A percentile compares a stretch with the other conserved stretches of the same genome.
Evolutionary conservation across 768 basidiomycete genomes (phyloP).

Genomic region (Hygrophorus pudorinus): DNA sequence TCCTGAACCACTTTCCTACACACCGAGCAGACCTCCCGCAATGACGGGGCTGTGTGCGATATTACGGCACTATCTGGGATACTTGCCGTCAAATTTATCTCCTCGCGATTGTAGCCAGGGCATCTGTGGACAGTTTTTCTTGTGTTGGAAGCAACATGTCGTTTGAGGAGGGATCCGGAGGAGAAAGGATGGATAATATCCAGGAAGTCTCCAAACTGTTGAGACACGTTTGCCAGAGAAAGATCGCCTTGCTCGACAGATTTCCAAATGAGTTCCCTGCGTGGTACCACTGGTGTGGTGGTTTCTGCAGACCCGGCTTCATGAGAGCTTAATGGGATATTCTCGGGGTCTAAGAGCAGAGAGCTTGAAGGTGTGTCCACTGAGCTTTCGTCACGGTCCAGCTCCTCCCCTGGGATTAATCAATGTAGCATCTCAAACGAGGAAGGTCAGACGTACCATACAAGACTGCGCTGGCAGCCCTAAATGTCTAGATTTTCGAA

Average conservation of each 20-base stretch:
- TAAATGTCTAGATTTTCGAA: background rate
- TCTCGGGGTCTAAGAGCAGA: no score
- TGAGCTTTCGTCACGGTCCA: no score
- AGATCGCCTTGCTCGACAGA: background rate
- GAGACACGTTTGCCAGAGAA: background rate
- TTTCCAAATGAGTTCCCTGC: background rate
- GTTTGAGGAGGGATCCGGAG: background rate
- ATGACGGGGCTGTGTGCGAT: background rate
- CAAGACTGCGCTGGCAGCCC: background rate
- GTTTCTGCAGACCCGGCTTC: no score
- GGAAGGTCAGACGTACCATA: background rate
- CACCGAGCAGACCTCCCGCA: background rate
- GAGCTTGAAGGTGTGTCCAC: no score
- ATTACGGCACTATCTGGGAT: background rate
- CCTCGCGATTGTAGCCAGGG: background rate
- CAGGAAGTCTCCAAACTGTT: background rate
- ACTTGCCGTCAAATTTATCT: background rate
- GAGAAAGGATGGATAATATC: background rate
- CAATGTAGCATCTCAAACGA: background rate
- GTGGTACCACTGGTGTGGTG: no score
- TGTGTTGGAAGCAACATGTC: background rate
- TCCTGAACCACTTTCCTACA: background rate
- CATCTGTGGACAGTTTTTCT: background rate
- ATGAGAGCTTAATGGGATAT: no score
- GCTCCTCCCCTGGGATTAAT: no score